Percentiles rank a stretch among this genome's conserved stretches.
Conservation (phyloP, 2,329 filamentous ascomycete genomes). For the Aspergillus caelatus region DNA sequence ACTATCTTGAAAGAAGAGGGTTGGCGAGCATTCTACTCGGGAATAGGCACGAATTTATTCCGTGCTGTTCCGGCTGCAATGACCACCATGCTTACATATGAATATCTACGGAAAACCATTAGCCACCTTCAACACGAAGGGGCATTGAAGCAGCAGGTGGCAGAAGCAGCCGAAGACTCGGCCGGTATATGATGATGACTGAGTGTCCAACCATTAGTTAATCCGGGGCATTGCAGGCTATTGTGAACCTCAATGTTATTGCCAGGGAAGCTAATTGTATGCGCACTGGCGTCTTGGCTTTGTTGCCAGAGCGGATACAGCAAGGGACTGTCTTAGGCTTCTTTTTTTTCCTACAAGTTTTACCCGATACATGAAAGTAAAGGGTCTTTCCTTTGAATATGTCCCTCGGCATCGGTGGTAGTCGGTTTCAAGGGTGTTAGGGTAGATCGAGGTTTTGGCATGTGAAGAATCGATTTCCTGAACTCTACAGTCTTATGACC, state of each 20-base stretch:
- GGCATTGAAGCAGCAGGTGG: conserved; percentile 28
- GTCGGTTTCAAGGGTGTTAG: conserved; percentile 7
- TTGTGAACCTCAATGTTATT: not conserved
- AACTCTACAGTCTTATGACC: conserved; percentile 2
- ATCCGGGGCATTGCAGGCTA: not conserved
- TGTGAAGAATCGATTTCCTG: conserved; percentile 4
- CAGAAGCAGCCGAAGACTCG: conserved; percentile 19
- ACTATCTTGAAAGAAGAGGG: conserved; percentile 90
- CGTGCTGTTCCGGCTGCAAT: conserved; percentile 92
- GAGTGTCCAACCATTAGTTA: not conserved
- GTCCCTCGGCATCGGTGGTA: conserved; percentile 9
- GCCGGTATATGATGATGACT: conserved; percentile 24
- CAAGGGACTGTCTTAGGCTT: not conserved
- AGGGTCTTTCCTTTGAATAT: not conserved
- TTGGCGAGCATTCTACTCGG: conserved; percentile 95
- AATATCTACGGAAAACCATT: conserved; percentile 67
- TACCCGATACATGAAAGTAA: not conserved
- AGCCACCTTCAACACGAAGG: conserved; percentile 59
- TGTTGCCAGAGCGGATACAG: not conserved
- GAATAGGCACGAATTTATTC: conserved; percentile 97
- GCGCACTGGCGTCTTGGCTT: not conserved
- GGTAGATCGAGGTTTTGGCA: conserved; percentile 6
- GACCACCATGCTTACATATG: conserved; percentile 96
- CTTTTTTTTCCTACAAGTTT: not conserved
- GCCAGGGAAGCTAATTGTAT: not conserved